Conservation (phyloP, 768 basidiomycete species). For the Naganishia vaughanmartiniae region DNA sequence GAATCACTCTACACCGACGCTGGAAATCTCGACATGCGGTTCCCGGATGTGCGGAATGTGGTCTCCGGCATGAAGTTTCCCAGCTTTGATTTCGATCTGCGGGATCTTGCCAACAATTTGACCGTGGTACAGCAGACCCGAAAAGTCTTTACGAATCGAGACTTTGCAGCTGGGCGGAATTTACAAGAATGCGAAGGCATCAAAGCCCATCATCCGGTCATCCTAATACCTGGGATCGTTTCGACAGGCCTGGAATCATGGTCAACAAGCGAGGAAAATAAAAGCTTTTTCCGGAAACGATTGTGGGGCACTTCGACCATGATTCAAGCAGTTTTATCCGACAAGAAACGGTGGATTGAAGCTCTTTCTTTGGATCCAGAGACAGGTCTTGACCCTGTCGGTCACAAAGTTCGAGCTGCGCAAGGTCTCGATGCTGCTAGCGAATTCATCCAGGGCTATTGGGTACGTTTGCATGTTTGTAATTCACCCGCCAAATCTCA, state of each 20-base stretch:
- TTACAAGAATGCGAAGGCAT: slow-evolving; percentile 42
- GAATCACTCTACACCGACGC: slow-evolving; percentile 10
- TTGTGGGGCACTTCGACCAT: slow-evolving; percentile 55
- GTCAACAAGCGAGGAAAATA: slow-evolving; percentile 81
- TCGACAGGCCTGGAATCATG: slow-evolving; percentile 93
- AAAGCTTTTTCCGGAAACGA: slow-evolving; percentile 87
- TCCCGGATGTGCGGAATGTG: slow-evolving; percentile 2
- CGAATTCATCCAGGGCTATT: slow-evolving; percentile 60
- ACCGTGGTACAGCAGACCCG: slow-evolving; percentile 45
- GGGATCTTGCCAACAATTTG: slow-evolving; percentile 44
- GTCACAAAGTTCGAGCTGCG: slow-evolving; percentile 81
- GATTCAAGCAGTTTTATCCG: slow-evolving; percentile 65
- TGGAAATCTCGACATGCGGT: slow-evolving; percentile 4
- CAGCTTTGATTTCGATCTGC: slow-evolving; percentile 36
- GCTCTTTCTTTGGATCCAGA: slow-evolving; percentile 86
- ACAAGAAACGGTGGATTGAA: slow-evolving; percentile 82
- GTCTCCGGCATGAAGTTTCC: slow-evolving; percentile 22
- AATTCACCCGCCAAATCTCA: slow-evolving; percentile 57
- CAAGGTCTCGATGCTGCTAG: slow-evolving; percentile 87
- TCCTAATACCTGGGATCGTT: slow-evolving; percentile 85
- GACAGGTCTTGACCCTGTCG: slow-evolving; percentile 84
- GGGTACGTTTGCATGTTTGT: slow-evolving; percentile 81
- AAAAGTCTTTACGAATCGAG: slow-evolving; percentile 45
- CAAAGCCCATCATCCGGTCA: slow-evolving; percentile 70
- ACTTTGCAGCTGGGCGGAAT: slow-evolving; percentile 49